Base-by-base conservation (phyloP, 2,329 filamentous ascomycete genomes). In the Emmonsia crescens region DNA sequence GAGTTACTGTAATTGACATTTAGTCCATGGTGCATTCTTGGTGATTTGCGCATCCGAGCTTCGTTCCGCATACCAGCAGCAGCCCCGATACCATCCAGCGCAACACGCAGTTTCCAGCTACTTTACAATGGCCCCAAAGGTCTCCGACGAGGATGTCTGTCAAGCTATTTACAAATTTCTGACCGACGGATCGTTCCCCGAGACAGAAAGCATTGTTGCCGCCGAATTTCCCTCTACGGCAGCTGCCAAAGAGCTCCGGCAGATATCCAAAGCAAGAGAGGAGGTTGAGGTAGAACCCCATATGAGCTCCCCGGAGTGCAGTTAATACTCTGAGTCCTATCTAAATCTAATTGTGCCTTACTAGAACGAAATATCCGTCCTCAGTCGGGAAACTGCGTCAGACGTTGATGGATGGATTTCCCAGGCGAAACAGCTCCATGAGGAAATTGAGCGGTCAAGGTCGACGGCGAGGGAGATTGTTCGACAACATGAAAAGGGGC, bases 341-440 rank as follows among this genome's bases (percentile, higher is more conserved):
- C n/a, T n/a, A 31, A n/a, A 40, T 52, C 29, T 49, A 24, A 33
- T 33, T 46, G 49, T 52, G 14, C 9, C 14, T 29, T 21, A 52
- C 62, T 64, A 89, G 85, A 76, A 82, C 63, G 86, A 95, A 68
- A 88, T 97, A 62, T 87, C 86, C 66, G 74, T 79, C 27, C 84
- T 94, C 64, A 95, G 92, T 74, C 83, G 85, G 70, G 85, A 91
- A 66, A 88, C 86, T 21, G 88, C 87, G 61, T 83, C 86, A 46
- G 88, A 95, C 69, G 88, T 96, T 58, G 88, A 91, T 70, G 83
- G 86, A 59, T 97, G 93, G 93, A 89, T 95, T 61, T 78, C 81
- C 59, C 90, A 94, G 73, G 91, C 92, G 56, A 90, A 90, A 74
- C 85, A 87, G 59, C 83, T 96, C 8, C 90, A 96, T 73, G 83